Base-by-base conservation (phyloP, 2,329 filamentous ascomycete genomes). In the Fusarium sp. region DNA sequence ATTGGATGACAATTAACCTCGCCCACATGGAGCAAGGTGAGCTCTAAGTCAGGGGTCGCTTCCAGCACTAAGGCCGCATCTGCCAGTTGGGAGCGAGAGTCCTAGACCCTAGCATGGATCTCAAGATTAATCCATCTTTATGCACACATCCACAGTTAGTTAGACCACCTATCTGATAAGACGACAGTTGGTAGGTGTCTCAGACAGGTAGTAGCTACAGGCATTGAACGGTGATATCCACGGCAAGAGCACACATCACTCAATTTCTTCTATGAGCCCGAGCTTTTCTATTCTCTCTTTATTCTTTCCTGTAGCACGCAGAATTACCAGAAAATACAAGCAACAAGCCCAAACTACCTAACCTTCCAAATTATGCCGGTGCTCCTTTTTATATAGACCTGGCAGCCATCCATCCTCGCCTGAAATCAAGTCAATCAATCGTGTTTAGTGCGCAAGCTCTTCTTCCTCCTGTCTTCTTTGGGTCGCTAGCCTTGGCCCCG, bases 401-500 rank as follows among this genome's bases (percentile, higher is more conserved):
- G 41, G 46, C 51, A 49, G 31, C 45, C 65, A 50, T 67, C 50
- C 58, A 56, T 43, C 46, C 62, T 58, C 45, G 34, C 58, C 63
- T 44, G 43, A 48, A 37, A 51, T 48, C n/a, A 57, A 61, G 30
- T 62, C 53, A 25, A 56, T 65, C 53, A 25, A 56, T 66, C 62
- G 44, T 56, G 54, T 60, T 60, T 60, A 55, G 49, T 67, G 48
- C 67, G 51, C 58, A 56, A 54, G 30, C 50, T 65, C 25, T 70
- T 65, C 65, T 43, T 59, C 58, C 37, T 56, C 66, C 37, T 51
- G 51, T 26, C 30, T 49, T 30, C 34, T 23, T 46, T 44, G 53
- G 53, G 53, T 54, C 34, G 67, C 62, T 70, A 64, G 58, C 67
- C 62, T 70, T 70, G 54, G 58, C 50, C 53, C 58, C 46, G 45